phyloP scores from a whole-genome alignment of 1,139 yeast species.

The Scheffersomyces titani region DNA sequence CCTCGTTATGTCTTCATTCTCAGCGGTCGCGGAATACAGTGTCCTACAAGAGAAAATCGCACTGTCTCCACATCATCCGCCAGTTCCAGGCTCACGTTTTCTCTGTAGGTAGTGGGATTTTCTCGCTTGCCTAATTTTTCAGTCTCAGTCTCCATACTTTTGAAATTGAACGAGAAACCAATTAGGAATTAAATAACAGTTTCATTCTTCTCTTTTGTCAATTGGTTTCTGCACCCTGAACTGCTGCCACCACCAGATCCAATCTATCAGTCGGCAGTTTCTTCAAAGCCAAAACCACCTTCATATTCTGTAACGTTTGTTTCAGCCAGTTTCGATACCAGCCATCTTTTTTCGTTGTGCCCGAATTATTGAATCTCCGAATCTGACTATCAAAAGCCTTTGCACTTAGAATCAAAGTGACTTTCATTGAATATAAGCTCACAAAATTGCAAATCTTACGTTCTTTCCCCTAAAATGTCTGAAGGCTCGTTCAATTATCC shows the following conservation, averaged over 20 bases:
- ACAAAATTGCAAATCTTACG: not conserved
- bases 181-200: not conserved
- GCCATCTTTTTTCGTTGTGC: not conserved
- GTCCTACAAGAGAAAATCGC: not conserved
- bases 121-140: not conserved
- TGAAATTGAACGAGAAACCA: not conserved
- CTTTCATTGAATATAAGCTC: not conserved
- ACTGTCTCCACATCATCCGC: not conserved
- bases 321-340: not conserved
- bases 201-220: not conserved
- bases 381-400: not conserved
- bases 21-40: not conserved
- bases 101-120: not conserved
- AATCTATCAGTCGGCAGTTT: too few species aligned
- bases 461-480: constrained; percentile 12
- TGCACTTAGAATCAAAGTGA: not conserved
- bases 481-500: constrained; percentile 28
- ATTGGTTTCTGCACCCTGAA: not conserved
- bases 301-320: not conserved
- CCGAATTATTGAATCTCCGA: too few species aligned
- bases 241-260: not conserved
- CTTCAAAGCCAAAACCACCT: not conserved
- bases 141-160: not conserved
- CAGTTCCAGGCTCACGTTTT: not conserved
- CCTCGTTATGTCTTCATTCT: not conserved